These are phyloP conservation scores for Globisporangium echinulatum DNA, from an alignment of 352 stramenopile genomes.

Conservation along the genomic window DNA sequence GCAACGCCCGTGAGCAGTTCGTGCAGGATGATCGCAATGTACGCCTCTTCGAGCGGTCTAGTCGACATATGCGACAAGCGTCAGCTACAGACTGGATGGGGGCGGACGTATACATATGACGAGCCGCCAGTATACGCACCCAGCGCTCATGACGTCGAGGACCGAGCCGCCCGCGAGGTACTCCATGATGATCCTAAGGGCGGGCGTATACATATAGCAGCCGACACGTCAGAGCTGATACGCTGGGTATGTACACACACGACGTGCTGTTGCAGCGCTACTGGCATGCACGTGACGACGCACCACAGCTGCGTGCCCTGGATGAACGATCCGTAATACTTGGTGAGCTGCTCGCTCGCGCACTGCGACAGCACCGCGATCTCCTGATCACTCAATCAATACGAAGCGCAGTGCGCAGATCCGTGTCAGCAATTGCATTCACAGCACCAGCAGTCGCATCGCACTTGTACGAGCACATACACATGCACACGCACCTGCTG, in stretches of 20 bases:
- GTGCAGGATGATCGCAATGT: constrained; percentile 80
- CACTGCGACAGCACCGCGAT: constrained; percentile 89
- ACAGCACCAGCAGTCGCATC: too few species aligned
- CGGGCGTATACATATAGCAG: too few species aligned
- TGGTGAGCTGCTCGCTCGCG: constrained; percentile 84
- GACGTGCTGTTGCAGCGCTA: too few species aligned
- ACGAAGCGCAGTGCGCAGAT: not conserved
- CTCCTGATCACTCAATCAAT: constrained; percentile 34
- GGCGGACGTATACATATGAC: too few species aligned
- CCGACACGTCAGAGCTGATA: too few species aligned
- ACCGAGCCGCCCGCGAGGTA: constrained; percentile 89
- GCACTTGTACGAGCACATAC: not conserved
- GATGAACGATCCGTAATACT: constrained; percentile 87
- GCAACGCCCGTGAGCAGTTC: constrained; percentile 64
- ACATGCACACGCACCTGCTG: constrained; percentile 49
- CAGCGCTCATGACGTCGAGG: constrained; percentile 81
- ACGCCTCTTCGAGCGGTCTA: constrained; percentile 67
- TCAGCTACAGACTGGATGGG: not conserved
- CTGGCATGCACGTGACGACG: not conserved
- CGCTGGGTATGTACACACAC: too few species aligned
- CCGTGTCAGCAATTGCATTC: not conserved
- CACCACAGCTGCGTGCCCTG: constrained; percentile 77
- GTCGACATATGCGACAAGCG: not conserved
- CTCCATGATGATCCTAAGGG: constrained; percentile 90
- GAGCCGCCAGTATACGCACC: constrained; percentile 16